These are phyloP conservation scores for Blakeslea trispora DNA, from an alignment of 371 early-diverging fungal species.

Conservation along the genomic window DNA sequence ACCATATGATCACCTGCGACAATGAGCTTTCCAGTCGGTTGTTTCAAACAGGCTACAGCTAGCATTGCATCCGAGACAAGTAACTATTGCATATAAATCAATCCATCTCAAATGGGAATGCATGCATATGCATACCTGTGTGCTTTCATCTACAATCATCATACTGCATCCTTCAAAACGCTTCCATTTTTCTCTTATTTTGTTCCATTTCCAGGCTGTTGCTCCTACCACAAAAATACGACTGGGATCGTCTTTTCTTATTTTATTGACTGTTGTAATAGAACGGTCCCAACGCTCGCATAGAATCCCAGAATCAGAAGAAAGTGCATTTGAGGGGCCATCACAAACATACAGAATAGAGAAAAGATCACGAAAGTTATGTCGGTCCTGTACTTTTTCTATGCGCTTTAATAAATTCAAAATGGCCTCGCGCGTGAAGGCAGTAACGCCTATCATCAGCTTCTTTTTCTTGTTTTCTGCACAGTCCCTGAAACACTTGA, in stretches of 20 bases:
- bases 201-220: constrained; percentile 60
- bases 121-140: constrained; percentile 37
- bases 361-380: constrained; percentile 10
- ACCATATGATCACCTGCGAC: constrained; percentile 64
- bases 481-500: constrained; percentile 26
- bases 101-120: neutral
- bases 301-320: neutral
- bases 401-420: constrained; percentile 48
- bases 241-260: neutral
- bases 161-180: constrained; percentile 42
- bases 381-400: constrained; percentile 32
- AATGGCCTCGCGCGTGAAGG: constrained; percentile 58
- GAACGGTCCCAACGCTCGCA: constrained; percentile 12
- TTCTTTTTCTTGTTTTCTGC: constrained; percentile 15
- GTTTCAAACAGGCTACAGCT: constrained; percentile 48
- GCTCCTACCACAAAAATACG: constrained; percentile 49
- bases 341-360: constrained; percentile 13
- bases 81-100: constrained; percentile 22
- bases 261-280: constrained; percentile 2
- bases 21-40: constrained; percentile 42
- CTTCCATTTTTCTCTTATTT: constrained; percentile 35
- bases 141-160: constrained; percentile 63
- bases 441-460: constrained; percentile 56
- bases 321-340: neutral
- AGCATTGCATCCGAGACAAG: constrained; percentile 54